These are phyloP conservation scores for Rhodotorula mucilaginosa DNA, from an alignment of 1,284 basidiomycete species.

Conservation along the genomic window DNA sequence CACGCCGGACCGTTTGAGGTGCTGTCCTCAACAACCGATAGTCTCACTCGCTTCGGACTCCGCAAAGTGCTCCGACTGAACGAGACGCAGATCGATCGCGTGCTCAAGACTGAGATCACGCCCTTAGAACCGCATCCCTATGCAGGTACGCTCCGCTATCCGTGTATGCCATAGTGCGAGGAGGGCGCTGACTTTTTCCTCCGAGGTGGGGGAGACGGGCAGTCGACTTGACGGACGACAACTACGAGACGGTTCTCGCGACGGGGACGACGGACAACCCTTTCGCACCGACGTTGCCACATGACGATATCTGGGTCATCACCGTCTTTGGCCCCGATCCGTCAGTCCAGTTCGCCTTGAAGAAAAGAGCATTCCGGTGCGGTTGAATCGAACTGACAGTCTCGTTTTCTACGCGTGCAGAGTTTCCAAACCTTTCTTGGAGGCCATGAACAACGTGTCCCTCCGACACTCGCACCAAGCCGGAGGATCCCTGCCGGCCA, in stretches of 20 bases:
- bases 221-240: slow-evolving; percentile 40
- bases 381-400: not conserved
- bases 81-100: slow-evolving; percentile 27
- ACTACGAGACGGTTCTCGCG: slow-evolving; percentile 27
- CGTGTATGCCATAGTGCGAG: not conserved
- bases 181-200: not conserved
- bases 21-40: not conserved
- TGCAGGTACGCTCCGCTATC: slow-evolving; percentile 13
- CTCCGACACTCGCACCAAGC: slow-evolving; percentile 27
- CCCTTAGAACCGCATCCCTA: slow-evolving; percentile 24
- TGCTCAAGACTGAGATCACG: slow-evolving; percentile 3
- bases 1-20: slow-evolving; percentile 12
- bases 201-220: not conserved
- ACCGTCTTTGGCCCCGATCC: slow-evolving; percentile 32
- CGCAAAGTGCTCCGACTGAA: slow-evolving; percentile 28
- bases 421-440: slow-evolving; percentile 23
- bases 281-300: slow-evolving; percentile 11
- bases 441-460: slow-evolving; percentile 28
- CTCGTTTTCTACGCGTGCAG: not conserved
- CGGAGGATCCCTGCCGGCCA: slow-evolving; percentile 23
- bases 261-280: slow-evolving; percentile 29
- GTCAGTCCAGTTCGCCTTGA: slow-evolving; percentile 12
- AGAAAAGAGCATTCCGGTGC: too few species aligned
- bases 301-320: slow-evolving; percentile 36
- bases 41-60: slow-evolving; percentile 10